These are phyloP conservation scores for Geranomyces variabilis DNA, from an alignment of 192 early-diverging fungal species.

Conservation along the genomic window DNA sequence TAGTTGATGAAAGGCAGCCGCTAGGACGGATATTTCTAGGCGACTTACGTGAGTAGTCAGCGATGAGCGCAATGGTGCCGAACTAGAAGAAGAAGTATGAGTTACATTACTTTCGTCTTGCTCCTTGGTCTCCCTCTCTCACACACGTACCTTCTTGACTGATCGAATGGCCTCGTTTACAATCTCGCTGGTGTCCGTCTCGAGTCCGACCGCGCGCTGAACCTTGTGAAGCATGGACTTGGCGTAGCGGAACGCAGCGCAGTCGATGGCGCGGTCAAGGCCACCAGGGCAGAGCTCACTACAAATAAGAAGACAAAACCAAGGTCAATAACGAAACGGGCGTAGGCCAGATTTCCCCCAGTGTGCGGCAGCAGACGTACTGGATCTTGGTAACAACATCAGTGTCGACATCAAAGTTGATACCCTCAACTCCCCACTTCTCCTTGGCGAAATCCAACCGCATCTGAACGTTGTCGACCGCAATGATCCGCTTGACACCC, in stretches of 20 bases:
- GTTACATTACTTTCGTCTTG: too few species aligned
- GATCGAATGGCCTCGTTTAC: constrained; percentile 52
- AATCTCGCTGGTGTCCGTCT: constrained; percentile 58
- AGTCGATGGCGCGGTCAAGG: constrained; percentile 56
- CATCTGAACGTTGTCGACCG: constrained; percentile 27
- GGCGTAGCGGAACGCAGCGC: constrained; percentile 58
- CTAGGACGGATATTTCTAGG: too few species aligned
- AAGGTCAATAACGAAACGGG: too few species aligned
- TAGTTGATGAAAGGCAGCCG: neutral
- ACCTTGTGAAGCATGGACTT: constrained; percentile 52
- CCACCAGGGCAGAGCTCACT: constrained; percentile 44
- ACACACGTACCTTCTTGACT: too few species aligned
- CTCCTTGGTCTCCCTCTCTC: too few species aligned
- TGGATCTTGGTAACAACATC: constrained; percentile 35
- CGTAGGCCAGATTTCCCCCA: too few species aligned
- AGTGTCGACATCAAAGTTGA: constrained; percentile 31
- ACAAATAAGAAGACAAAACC: too few species aligned
- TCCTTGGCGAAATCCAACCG: constrained; percentile 18
- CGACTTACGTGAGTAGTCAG: constrained; percentile 51
- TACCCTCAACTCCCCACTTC: constrained; percentile 21
- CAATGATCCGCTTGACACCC: constrained; percentile 29
- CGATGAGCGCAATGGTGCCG: constrained; percentile 56
- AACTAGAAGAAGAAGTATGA: too few species aligned
- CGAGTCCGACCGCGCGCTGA: constrained; percentile 51
- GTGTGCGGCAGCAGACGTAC: too few species aligned